Base-by-base conservation (phyloP, 176 grass and related monocot species). In the Secale cereale region DNA sequence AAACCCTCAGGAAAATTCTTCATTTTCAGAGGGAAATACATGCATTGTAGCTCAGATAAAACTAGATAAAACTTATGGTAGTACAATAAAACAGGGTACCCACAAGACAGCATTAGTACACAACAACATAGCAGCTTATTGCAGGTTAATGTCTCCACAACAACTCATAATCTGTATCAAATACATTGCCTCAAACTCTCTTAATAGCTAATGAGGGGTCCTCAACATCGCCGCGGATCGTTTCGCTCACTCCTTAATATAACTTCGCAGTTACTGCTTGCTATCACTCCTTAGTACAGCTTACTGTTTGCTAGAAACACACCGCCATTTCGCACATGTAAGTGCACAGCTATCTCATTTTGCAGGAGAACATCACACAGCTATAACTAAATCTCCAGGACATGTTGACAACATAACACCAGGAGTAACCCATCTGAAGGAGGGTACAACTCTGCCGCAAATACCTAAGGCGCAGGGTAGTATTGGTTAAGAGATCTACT, bases 401-500 rank as follows among this genome's bases (percentile, higher is more conserved):
- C 43, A 46, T 35, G 10, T 14, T 59, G 48, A 67, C 12, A 66
- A 74, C 45, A 22, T 43, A 28, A 37, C 16, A 74, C 27, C 33
- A 56, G 31, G 40, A 40, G 63, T 22, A 62, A 15, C 20, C 4
- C 43, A 41, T 43, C 33, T 43, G 65, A 32, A 71, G 41, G 67
- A 63, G 64, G 12, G 59, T 70, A 65, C 15, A 67, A 35, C 80
- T 79, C 36, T 83, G 65, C 50, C 64, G 6, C 36, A 31, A 46
- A 65, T 61, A 76, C 31, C 29, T 46, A 28, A 10, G 25, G n/a
- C 9, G n/a, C 14, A 13, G 35, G 65, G 81, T 14, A 45, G 39
- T 25, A 41, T 78, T 92, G 77, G 62, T 90, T 88, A 68, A 99
- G 94, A 39, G 81, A 84, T 85, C 78, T 96, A 11, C 61, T 66